These are phyloP conservation scores for Apiotrichum laibachii DNA, from an alignment of 1,284 basidiomycete genomes.

Conservation along the genomic window DNA sequence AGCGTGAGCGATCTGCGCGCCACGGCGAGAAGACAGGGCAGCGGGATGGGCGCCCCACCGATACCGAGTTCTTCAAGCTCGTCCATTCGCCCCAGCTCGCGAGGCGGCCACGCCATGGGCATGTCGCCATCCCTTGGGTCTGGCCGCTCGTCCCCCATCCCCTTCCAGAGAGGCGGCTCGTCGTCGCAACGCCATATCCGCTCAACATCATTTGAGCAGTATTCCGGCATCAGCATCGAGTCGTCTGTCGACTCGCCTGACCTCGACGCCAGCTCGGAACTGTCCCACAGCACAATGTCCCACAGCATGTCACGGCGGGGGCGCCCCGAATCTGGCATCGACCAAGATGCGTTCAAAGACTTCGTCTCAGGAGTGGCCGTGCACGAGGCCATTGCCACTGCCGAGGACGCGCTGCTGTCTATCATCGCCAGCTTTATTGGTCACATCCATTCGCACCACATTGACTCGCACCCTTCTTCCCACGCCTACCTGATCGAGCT, in stretches of 20 bases:
- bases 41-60: conserved; percentile 41
- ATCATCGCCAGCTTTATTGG: conserved; percentile 96
- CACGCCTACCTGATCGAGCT: conserved; percentile 92
- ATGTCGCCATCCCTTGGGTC: conserved; percentile 24
- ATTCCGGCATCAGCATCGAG: background rate
- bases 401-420: conserved; percentile 85
- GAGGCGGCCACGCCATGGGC: background rate
- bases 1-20: conserved; percentile 60
- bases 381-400: conserved; percentile 55
- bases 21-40: conserved; percentile 38
- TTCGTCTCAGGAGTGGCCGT: conserved; percentile 34
- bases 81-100: conserved; percentile 7
- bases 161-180: conserved; percentile 6
- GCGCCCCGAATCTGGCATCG: background rate
- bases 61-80: conserved; percentile 23
- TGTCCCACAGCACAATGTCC: conserved; percentile 11
- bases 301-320: background rate
- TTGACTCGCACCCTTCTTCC: conserved; percentile 80
- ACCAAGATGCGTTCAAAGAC: conserved; percentile 10
- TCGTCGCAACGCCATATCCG: conserved; percentile 4
- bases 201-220: conserved; percentile 11
- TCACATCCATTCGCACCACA: conserved; percentile 88
- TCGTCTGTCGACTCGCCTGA: conserved; percentile 10
- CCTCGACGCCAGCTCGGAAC: background rate
- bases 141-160: conserved; percentile 28